These are phyloP conservation scores for Vitis hybrid DNA, from an alignment of 177 flowering plant species.

Conservation along the genomic window DNA sequence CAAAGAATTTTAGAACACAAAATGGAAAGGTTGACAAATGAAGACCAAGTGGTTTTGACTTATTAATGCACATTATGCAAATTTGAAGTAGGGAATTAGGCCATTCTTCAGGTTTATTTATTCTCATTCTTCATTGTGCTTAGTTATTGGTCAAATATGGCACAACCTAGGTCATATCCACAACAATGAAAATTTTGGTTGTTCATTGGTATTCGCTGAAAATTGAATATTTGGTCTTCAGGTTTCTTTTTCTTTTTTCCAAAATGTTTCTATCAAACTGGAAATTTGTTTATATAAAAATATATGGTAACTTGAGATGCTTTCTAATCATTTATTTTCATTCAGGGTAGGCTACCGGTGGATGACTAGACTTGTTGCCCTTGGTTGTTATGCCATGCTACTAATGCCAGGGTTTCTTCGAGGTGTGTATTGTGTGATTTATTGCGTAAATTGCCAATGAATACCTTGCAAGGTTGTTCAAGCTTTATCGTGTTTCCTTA, in stretches of 20 bases:
- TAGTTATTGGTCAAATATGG: not conserved
- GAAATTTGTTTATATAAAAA: not conserved
- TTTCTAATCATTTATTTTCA: constrained; percentile 11
- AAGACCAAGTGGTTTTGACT: no score
- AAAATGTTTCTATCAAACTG: not conserved
- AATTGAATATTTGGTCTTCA: not conserved
- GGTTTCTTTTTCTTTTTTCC: not conserved
- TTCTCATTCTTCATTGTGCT: not conserved
- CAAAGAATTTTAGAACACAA: no score
- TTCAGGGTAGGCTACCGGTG: constrained; percentile 77
- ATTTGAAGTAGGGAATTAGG: not conserved
- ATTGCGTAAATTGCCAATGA: not conserved
- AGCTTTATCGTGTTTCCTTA: not conserved
- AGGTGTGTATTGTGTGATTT: constrained; percentile 38
- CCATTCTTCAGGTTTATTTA: not conserved
- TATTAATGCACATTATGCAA: no score
- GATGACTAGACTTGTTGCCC: constrained; percentile 74
- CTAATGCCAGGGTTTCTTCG: constrained; percentile 93
- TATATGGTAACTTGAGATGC: not conserved
- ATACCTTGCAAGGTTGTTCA: not conserved
- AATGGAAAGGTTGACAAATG: no score
- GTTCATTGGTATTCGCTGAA: not conserved
- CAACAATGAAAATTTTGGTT: not conserved
- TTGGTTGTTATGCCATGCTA: constrained; percentile 75
- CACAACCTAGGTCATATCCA: not conserved